Evolutionary conservation across 2,329 filamentous ascomycete genomes (phyloP).

Genomic region (Cadophora gregata): DNA sequence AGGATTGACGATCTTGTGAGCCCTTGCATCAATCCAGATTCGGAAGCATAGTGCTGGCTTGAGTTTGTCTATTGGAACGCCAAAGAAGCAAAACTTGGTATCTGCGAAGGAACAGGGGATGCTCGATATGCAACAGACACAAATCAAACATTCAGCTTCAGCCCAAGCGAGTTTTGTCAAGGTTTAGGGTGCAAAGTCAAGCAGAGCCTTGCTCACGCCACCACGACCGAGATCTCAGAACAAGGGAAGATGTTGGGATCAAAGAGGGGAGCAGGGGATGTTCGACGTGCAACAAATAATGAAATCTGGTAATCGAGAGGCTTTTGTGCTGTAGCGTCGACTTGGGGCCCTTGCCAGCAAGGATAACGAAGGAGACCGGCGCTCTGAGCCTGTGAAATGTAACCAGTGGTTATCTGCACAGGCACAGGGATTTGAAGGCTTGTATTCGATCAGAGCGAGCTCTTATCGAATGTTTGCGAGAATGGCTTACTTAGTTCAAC

Average conservation of each 20-base stretch:
- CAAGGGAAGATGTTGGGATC: neutral
- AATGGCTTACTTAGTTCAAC: neutral
- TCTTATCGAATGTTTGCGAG: constrained; percentile 5
- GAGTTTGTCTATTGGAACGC: constrained; percentile 18
- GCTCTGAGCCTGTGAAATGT: constrained; percentile 15
- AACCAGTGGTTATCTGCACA: constrained; percentile 16
- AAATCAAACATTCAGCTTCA: constrained; percentile 12
- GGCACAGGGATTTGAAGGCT: constrained; percentile 18
- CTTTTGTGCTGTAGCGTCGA: constrained; percentile 23
- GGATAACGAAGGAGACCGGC: constrained; percentile 15
- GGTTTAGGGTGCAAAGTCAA: constrained; percentile 7
- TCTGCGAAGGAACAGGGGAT: constrained; percentile 16
- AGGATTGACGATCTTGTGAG: neutral
- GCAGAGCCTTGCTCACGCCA: constrained; percentile 15
- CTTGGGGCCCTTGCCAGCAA: constrained; percentile 21
- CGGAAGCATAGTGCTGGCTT: constrained; percentile 8
- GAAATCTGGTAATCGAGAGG: constrained; percentile 10
- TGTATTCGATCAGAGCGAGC: constrained; percentile 6
- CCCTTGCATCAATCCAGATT: constrained; percentile 17
- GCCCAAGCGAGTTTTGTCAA: neutral
- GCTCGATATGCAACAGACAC: constrained; percentile 18
- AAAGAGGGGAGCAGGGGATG: constrained; percentile 20
- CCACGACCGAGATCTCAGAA: constrained; percentile 1
- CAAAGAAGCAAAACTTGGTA: constrained; percentile 22
- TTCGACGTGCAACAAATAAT: constrained; percentile 23